Evolutionary conservation across 2,329 filamentous ascomycete genomes (phyloP).

Genomic region (Colletotrichum neosansevieriae): DNA sequence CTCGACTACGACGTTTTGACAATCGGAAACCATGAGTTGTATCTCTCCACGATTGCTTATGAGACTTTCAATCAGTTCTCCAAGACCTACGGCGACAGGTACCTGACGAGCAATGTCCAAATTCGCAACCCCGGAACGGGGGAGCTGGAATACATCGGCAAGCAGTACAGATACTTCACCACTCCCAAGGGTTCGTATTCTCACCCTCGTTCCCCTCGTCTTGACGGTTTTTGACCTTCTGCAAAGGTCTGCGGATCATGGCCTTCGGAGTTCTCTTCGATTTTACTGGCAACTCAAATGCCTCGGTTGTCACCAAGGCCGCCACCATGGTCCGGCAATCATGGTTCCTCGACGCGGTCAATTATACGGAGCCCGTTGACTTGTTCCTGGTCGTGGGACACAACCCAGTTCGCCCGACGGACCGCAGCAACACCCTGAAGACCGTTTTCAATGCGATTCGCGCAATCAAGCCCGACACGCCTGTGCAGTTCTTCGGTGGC

Average conservation of each 20-base stretch:
- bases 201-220: background rate
- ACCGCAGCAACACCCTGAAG: constrained; percentile 57
- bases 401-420: constrained; percentile 65
- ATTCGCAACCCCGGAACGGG: constrained; percentile 54
- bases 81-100: constrained; percentile 63
- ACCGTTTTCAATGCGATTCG: constrained; percentile 70
- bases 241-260: constrained; percentile 53
- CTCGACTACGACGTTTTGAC: constrained; percentile 58
- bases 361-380: constrained; percentile 67
- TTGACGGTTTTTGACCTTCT: accelerated
- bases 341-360: constrained; percentile 72
- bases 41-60: constrained; percentile 71
- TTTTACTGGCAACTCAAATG: constrained; percentile 69
- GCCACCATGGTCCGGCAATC: constrained; percentile 62
- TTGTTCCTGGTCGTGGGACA: constrained; percentile 74
- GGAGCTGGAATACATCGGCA: constrained; percentile 56
- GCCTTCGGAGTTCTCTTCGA: constrained; percentile 60
- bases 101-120: constrained; percentile 60
- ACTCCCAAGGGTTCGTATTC: constrained; percentile 49
- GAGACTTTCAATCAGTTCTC: constrained; percentile 71
- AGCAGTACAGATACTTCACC: constrained; percentile 58
- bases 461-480: constrained; percentile 64
- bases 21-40: constrained; percentile 73
- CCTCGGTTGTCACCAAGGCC: constrained; percentile 69
- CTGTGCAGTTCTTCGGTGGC: constrained; percentile 75